Conservation (phyloP, 495 filamentous ascomycete species). For the Neurospora sp. region DNA sequence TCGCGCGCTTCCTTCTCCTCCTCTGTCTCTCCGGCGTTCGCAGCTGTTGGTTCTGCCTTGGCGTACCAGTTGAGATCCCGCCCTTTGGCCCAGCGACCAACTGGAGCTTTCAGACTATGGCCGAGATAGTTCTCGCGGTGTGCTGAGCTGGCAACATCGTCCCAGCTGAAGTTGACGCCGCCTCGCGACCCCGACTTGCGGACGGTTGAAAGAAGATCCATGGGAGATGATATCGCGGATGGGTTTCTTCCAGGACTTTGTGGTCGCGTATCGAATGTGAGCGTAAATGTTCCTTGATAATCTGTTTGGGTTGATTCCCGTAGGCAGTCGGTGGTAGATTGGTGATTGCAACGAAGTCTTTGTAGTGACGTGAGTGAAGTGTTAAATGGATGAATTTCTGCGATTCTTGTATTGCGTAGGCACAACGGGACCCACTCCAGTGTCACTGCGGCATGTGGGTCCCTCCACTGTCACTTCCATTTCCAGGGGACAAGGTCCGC, state of each 20-base stretch:
- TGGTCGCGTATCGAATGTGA: background rate
- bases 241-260: background rate
- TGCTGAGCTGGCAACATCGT: constrained; percentile 74
- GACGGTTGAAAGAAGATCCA: constrained; percentile 91
- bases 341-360: background rate
- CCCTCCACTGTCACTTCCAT: background rate
- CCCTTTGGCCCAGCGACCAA: constrained; percentile 92
- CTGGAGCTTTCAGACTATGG: constrained; percentile 90
- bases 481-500: background rate
- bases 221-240: constrained; percentile 22
- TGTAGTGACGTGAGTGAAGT: background rate
- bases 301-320: background rate
- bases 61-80: constrained; percentile 85
- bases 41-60: constrained; percentile 47
- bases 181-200: constrained; percentile 92
- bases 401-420: background rate
- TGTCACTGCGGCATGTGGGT: background rate
- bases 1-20: constrained; percentile 53
- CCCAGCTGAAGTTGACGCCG: constrained; percentile 92
- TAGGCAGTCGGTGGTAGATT: background rate
- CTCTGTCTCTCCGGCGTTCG: constrained; percentile 42
- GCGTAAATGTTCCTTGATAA: background rate
- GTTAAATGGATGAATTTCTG: background rate
- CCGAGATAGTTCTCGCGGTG: constrained; percentile 98
- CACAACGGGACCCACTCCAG: background rate